phyloP scores from a whole-genome alignment of 2,329 filamentous ascomycete species.

The Aureobasidium pullulans region DNA sequence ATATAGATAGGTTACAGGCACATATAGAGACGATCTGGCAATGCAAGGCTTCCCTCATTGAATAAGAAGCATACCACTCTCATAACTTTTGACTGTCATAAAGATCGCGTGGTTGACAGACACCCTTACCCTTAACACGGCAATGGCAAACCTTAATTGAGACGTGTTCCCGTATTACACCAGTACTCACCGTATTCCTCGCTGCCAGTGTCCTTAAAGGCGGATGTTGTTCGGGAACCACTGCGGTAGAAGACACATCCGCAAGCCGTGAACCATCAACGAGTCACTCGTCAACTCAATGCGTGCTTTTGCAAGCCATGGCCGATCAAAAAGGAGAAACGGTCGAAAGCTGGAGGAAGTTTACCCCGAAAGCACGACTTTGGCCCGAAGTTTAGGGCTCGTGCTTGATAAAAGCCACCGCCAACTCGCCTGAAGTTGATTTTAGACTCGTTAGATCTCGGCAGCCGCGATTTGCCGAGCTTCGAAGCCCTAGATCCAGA shows the following conservation, averaged over 20 bases:
- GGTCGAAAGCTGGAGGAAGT: neutral
- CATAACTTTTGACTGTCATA: neutral
- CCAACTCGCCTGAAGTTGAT: neutral
- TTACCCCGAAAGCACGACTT: neutral
- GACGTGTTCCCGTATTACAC: neutral
- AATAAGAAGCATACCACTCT: neutral
- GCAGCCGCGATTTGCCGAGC: neutral
- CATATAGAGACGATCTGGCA: neutral
- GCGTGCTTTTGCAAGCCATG: neutral
- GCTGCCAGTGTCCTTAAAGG: neutral
- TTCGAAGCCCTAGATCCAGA: neutral
- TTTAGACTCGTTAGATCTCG: neutral
- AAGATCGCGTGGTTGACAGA: neutral
- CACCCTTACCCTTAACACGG: neutral
- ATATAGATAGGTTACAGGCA: neutral
- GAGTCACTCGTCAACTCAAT: neutral
- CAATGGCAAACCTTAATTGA: neutral
- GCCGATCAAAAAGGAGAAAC: neutral
- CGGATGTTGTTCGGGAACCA: neutral
- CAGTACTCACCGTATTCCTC: neutral
- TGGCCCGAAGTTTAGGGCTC: neutral
- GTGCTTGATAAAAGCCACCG: neutral
- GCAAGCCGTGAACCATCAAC: neutral
- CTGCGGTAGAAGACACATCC: neutral
- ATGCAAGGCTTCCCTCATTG: neutral